Conservation (phyloP, 1,284 basidiomycete genomes). For the Neolentinus lepideus region DNA sequence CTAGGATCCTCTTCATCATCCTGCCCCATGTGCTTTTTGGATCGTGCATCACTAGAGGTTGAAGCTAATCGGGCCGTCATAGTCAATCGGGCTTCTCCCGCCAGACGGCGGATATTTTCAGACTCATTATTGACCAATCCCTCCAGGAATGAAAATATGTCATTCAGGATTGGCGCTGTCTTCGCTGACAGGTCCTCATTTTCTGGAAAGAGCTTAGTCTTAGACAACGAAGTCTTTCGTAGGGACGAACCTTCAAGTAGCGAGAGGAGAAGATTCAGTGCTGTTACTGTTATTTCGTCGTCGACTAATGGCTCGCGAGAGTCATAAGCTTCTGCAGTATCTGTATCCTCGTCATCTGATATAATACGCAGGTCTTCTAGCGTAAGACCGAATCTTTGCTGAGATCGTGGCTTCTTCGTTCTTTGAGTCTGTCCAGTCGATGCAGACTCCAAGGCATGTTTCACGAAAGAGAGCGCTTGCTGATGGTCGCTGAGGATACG, state of each 20-base stretch:
- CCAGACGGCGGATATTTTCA: slow-evolving; percentile 36
- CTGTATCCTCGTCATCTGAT: slow-evolving; percentile 29
- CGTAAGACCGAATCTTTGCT: slow-evolving; percentile 19
- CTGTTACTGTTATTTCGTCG: slow-evolving; percentile 68
- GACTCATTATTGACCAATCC: slow-evolving; percentile 40
- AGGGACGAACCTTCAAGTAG: slow-evolving; percentile 66
- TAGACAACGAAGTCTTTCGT: background rate
- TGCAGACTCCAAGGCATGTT: slow-evolving; percentile 48
- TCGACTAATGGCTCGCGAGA: slow-evolving; percentile 34
- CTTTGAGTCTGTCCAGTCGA: slow-evolving; percentile 13
- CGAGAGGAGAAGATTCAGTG: slow-evolving; percentile 72
- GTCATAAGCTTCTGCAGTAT: slow-evolving; percentile 38
- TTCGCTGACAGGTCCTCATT: slow-evolving; percentile 61
- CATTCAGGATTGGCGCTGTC: slow-evolving; percentile 56
- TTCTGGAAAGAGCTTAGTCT: slow-evolving; percentile 31
- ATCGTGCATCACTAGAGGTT: slow-evolving; percentile 30
- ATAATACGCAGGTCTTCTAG: slow-evolving; percentile 38
- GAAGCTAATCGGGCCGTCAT: slow-evolving; percentile 72
- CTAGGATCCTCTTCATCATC: slow-evolving; percentile 35
- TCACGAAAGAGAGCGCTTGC: slow-evolving; percentile 74
- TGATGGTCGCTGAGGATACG: slow-evolving; percentile 66
- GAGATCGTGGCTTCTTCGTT: slow-evolving; percentile 9
- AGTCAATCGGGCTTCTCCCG: slow-evolving; percentile 71
- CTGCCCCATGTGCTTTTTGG: slow-evolving; percentile 18
- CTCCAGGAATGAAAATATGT: slow-evolving; percentile 66